Base-by-base conservation (phyloP, 495 filamentous ascomycete species). In the Penicillium longicatenatum region DNA sequence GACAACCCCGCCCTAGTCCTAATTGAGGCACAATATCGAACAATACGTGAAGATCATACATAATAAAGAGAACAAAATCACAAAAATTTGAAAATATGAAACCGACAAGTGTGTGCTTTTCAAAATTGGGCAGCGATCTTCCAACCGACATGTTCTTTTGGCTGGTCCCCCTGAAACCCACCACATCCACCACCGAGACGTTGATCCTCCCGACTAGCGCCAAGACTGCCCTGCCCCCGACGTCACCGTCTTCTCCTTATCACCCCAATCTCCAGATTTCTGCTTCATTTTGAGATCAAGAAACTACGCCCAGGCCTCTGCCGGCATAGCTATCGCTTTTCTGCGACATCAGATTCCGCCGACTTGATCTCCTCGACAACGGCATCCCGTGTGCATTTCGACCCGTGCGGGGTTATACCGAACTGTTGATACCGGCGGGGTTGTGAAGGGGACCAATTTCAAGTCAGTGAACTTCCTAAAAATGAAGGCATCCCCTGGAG, bases 191-290 rank as follows among this genome's bases (percentile, higher is more conserved):
- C 12, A 11, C 31, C 8, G 7, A 35, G 31, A 35, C 20, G 44
- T 26, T 46, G 52, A 52, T 22, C 50, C 9, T 14, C 24, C 48
- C 12, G 29, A 33, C 7, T 26, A 26, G 26, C 31, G 49, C 49
- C 49, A 54, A 54, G 53, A 60, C 54, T 54, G 44, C 60, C 62
- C 58, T 63, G 57, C 44, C 60, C 61, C 58, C 65, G 60, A 68
- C 63, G 66, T 66, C 63, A 64, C 66, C 60, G 39, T 47, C 52
- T 20, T 33, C 30, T 49, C 14, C 50, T 50, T 33, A 21, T 19
- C 44, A 12, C 17, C 4, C 26, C 7, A 19, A 44, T 12, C 44
- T 21, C 44, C 20, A 46, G 44, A 9, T 5, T 1, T 35, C 31
- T 35, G 9, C 12, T 35, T 35, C 26, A 26, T 26, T 26, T 26